Conservation (phyloP, 2,329 filamentous ascomycete species). For the Penicillium paneum region DNA sequence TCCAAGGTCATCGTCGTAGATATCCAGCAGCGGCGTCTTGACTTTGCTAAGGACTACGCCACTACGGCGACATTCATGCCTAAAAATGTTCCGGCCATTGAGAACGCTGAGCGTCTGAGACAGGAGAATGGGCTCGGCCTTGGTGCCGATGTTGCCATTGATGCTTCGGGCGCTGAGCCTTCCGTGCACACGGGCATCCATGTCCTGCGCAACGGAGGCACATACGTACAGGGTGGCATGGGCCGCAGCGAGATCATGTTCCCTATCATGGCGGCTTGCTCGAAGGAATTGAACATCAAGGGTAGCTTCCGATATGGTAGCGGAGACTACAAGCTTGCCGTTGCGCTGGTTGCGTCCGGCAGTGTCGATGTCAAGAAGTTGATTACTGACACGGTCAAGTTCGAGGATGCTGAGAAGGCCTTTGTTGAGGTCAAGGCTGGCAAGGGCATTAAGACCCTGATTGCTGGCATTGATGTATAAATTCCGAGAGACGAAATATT, state of each 20-base stretch:
- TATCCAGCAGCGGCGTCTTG: constrained; percentile 73
- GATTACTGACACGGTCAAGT: constrained; percentile 72
- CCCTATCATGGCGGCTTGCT: constrained; percentile 84
- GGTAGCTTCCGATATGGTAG: constrained; percentile 87
- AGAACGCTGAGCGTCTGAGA: constrained; percentile 70
- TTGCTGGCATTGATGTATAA: constrained; percentile 37
- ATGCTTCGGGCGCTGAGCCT: constrained; percentile 74
- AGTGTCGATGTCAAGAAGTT: constrained; percentile 73
- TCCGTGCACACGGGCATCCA: constrained; percentile 74
- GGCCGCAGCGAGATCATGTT: constrained; percentile 83
- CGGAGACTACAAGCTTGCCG: constrained; percentile 81
- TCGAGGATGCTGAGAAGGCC: constrained; percentile 77
- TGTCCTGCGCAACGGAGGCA: constrained; percentile 66
- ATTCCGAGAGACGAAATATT: not conserved
- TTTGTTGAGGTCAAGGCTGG: constrained; percentile 84
- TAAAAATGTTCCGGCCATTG: constrained; percentile 59
- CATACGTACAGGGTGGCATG: constrained; percentile 86
- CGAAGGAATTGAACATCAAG: constrained; percentile 82
- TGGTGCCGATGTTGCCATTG: constrained; percentile 75
- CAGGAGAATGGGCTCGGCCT: constrained; percentile 59
- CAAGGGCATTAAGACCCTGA: constrained; percentile 55
- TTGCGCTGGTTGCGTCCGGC: constrained; percentile 70
- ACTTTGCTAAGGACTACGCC: constrained; percentile 72
- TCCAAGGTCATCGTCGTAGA: constrained; percentile 81
- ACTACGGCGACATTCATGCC: constrained; percentile 56